Base-by-base conservation (phyloP, 768 basidiomycete genomes). In the Pisolithus tinctorius region DNA sequence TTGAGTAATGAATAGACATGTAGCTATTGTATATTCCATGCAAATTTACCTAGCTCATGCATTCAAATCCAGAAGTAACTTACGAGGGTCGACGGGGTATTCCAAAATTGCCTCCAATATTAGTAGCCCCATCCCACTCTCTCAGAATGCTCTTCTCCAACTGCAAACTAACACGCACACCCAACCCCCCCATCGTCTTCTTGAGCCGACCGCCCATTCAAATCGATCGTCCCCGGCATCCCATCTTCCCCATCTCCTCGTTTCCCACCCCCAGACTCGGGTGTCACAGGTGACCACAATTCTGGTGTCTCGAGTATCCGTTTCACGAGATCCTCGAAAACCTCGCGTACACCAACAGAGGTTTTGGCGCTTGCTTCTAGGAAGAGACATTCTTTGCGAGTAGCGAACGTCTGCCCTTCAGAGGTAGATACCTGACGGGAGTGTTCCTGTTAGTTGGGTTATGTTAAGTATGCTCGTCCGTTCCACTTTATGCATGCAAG, bases 331-430 rank as follows among this genome's bases (percentile, higher is more conserved):
- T 88, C 84, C 40, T 76, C 70, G 60, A 86, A 86, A 2, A 85
- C 82, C 42, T 91, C 88, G 29, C 74, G 76, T 6, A 97, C 93
- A 14, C 87, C 86, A 0, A 88, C 74, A 7, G 85, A 81, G 0
- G 91, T 96, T 81, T 97, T 97, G 0, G 95, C 95, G 0, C 86
- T 90, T 1, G 91, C 84, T 71, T 98, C 95, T 40, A 97, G 73
- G 69, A 98, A 98, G 42, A 93, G 71, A 17, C 85, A 88, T 16
- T 80, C 79, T 78, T 92, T 91, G 30, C 88, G 79, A 25, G 73
- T 71, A 0, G 95, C 95, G 58, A 95, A 97, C 1, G 77, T 76
- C 52, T 81, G 71, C 1, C 83, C 95, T 62, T 97, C 93, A 0
- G 78, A 69, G 5, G 80, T 82, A 0, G 88, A 66, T 3, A 99